A percentile compares a stretch with the other conserved stretches of the same genome.
phyloP scores from a whole-genome alignment of 2,329 filamentous ascomycete species.

The Shiraia sp. region DNA sequence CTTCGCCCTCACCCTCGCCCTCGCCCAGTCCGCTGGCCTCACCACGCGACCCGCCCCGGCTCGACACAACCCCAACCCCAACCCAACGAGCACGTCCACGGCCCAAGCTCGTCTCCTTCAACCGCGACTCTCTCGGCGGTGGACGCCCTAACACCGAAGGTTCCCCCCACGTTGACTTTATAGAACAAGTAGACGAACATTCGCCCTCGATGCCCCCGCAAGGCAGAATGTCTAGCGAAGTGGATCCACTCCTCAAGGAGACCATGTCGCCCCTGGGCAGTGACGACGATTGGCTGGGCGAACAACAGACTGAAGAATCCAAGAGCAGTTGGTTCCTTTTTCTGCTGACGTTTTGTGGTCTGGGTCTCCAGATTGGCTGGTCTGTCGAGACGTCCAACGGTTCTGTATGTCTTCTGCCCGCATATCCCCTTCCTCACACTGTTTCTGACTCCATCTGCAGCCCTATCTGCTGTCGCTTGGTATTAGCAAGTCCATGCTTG shows the following conservation, averaged over 20 bases:
- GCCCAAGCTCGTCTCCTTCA: constrained; percentile 44
- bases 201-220: constrained; percentile 39
- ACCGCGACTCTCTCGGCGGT: constrained; percentile 27
- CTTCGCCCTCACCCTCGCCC: constrained; percentile 14
- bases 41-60: constrained; percentile 15
- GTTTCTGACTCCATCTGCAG: constrained; percentile 21
- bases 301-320: constrained; percentile 60
- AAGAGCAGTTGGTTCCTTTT: constrained; percentile 87
- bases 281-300: constrained; percentile 48
- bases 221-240: constrained; percentile 32
- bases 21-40: constrained; percentile 13
- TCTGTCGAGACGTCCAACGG: constrained; percentile 93
- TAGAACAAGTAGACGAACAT: constrained; percentile 42
- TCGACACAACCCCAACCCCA: constrained; percentile 20
- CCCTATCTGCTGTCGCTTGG: constrained; percentile 59
- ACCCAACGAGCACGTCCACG: constrained; percentile 19
- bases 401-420: constrained; percentile 58
- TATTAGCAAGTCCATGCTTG: constrained; percentile 56
- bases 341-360: constrained; percentile 82
- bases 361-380: constrained; percentile 91
- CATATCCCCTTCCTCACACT: constrained; percentile 4
- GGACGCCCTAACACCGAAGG: constrained; percentile 21
- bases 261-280: constrained; percentile 35
- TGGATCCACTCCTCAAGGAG: constrained; percentile 38
- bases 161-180: constrained; percentile 26